phyloP scores from a whole-genome alignment of 208 protist genomes.

The Angomonas deanei region DNA sequence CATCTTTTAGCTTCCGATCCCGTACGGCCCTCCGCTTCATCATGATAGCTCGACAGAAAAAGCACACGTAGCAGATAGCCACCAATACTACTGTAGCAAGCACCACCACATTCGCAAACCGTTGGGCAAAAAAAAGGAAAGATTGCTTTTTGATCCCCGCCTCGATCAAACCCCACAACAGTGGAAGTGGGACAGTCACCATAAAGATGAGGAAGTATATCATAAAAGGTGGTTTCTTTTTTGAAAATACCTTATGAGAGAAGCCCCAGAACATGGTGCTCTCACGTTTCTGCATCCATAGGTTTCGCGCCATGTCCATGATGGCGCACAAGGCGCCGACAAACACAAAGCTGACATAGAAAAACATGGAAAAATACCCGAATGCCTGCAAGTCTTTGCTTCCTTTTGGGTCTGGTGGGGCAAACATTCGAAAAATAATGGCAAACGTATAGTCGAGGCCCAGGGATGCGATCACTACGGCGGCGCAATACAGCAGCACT shows the following conservation, averaged over 20 bases:
- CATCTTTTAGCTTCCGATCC: slow-evolving; percentile 42
- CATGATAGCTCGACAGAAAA: slow-evolving; percentile 62
- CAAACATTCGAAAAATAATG: slow-evolving; percentile 62
- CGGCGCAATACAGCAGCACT: slow-evolving; percentile 64
- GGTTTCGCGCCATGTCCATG: slow-evolving; percentile 65
- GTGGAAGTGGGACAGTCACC: slow-evolving; percentile 55
- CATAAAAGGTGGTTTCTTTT: slow-evolving; percentile 63
- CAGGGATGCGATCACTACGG: slow-evolving; percentile 35
- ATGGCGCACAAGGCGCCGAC: slow-evolving; percentile 50
- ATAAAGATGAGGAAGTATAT: slow-evolving; percentile 68
- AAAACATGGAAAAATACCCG: slow-evolving; percentile 71
- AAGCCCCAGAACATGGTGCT: slow-evolving; percentile 75
- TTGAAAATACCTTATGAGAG: slow-evolving; percentile 39
- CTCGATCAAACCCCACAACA: slow-evolving; percentile 75
- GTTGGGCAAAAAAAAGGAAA: slow-evolving; percentile 58
- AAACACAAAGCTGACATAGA: slow-evolving; percentile 70
- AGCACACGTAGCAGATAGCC: slow-evolving; percentile 73
- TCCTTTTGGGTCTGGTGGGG: slow-evolving; percentile 23
- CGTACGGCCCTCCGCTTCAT: slow-evolving; percentile 49
- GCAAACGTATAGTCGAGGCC: slow-evolving; percentile 71
- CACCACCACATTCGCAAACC: slow-evolving; percentile 63
- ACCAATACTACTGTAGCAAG: slow-evolving; percentile 50
- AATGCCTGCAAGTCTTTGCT: slow-evolving; percentile 41
- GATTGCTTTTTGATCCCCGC: slow-evolving; percentile 40
- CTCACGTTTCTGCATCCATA: slow-evolving; percentile 57